These are phyloP conservation scores for Apiotrichum porosum DNA, from an alignment of 1,284 basidiomycete species.

Conservation along the genomic window DNA sequence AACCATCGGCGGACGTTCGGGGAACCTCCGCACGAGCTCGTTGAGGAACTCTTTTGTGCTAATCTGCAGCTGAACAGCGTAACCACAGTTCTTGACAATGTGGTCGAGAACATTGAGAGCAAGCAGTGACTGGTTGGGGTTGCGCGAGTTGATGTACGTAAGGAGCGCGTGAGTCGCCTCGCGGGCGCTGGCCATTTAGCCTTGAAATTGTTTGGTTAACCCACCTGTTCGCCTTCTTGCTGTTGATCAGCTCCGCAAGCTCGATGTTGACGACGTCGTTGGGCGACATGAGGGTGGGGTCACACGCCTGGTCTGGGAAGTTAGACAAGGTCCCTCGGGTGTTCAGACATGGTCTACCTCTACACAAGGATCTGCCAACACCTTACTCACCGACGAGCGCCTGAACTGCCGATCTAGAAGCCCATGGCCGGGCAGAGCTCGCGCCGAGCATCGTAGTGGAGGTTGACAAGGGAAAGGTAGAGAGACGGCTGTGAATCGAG, in stretches of 20 bases:
- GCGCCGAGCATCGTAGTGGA: slow-evolving; percentile 23
- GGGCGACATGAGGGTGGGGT: slow-evolving; percentile 77
- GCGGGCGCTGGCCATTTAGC: slow-evolving; percentile 24
- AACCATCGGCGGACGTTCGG: slow-evolving; percentile 92
- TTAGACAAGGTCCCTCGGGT: slow-evolving; percentile 1
- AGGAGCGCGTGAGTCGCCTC: slow-evolving; percentile 53
- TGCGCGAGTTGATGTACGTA: slow-evolving; percentile 43
- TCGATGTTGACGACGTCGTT: slow-evolving; percentile 91
- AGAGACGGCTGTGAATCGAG: no score
- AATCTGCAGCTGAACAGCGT: slow-evolving; percentile 94
- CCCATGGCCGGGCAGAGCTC: slow-evolving; percentile 34
- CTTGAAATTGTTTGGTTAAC: slow-evolving; percentile 38
- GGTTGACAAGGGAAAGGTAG: no score
- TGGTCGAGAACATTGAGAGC: slow-evolving; percentile 70
- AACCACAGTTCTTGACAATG: slow-evolving; percentile 91
- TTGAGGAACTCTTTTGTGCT: slow-evolving; percentile 99
- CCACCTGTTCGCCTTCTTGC: slow-evolving; percentile 94
- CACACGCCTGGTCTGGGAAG: slow-evolving; percentile 67
- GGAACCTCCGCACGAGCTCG: slow-evolving; percentile 95
- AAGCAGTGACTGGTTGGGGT: slow-evolving; percentile 42
- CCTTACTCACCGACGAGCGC: slow-evolving; percentile 42
- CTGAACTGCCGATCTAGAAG: slow-evolving; percentile 38
- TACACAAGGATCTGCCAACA: no score
- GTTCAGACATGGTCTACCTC: no score
- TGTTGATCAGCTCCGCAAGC: slow-evolving; percentile 86